phyloP scores from a whole-genome alignment of 2,329 filamentous ascomycete species.

The Didymella arachidicola region DNA sequence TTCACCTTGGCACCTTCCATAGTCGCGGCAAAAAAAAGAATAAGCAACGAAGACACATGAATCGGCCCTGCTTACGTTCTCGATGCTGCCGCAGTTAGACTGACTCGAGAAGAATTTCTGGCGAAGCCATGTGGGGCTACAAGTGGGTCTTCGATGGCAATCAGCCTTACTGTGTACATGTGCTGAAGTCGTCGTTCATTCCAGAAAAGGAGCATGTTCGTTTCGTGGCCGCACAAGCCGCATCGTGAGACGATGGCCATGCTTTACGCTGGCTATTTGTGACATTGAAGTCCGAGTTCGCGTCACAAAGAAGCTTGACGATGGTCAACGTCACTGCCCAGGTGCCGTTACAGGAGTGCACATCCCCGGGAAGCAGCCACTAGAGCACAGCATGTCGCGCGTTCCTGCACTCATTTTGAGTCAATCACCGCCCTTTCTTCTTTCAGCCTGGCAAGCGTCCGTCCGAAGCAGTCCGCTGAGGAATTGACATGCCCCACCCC shows the following conservation, averaged over 20 bases:
- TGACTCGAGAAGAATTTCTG: slow-evolving; percentile 16
- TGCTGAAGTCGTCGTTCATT: slow-evolving; percentile 5
- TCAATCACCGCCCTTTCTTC: slow-evolving; percentile 15
- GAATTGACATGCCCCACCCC: slow-evolving; percentile 16
- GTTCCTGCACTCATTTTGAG: slow-evolving; percentile 8
- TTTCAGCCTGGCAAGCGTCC: slow-evolving; percentile 11
- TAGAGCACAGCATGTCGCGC: slow-evolving; percentile 11
- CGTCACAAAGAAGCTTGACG: neutral
- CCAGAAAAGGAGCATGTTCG: slow-evolving; percentile 2
- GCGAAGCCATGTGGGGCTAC: slow-evolving; percentile 15
- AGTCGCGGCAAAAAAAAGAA: neutral
- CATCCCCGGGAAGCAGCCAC: slow-evolving; percentile 11
- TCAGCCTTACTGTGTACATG: slow-evolving; percentile 22
- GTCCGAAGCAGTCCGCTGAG: slow-evolving; percentile 27
- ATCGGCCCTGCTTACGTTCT: slow-evolving; percentile 1
- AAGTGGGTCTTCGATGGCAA: slow-evolving; percentile 8
- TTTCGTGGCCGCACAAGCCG: neutral
- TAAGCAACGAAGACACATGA: slow-evolving; percentile 7
- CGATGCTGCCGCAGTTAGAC: neutral
- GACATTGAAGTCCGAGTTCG: neutral
- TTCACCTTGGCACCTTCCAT: neutral
- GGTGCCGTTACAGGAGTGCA: neutral
- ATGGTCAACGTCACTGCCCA: slow-evolving; percentile 10
- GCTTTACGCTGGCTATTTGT: neutral
- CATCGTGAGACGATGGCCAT: slow-evolving; percentile 4